phyloP scores from a whole-genome alignment of 2,329 filamentous ascomycete species.

The Diaporthe sp. region DNA sequence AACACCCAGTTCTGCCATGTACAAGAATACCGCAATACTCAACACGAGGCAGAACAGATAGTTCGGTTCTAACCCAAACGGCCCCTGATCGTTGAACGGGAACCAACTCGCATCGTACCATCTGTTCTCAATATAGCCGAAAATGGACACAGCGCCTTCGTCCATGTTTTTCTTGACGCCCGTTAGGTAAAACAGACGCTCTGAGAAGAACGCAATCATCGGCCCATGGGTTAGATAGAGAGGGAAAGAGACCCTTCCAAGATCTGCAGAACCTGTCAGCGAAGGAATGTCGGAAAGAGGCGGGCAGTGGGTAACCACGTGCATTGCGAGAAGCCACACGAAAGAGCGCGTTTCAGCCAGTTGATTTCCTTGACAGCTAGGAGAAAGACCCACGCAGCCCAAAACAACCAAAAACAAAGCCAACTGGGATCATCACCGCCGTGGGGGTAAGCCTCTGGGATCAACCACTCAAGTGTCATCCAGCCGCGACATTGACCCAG shows the following conservation, averaged over 20 bases:
- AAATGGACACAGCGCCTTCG: background rate
- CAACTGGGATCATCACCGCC: conserved; percentile 8
- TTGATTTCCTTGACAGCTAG: conserved; percentile 24
- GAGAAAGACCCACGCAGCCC: conserved; percentile 33
- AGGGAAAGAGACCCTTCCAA: conserved; percentile 23
- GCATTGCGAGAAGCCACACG: conserved; percentile 32
- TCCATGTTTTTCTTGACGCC: conserved; percentile 13
- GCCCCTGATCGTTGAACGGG: conserved; percentile 15
- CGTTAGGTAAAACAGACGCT: conserved; percentile 22
- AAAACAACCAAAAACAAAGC: conserved; percentile 34
- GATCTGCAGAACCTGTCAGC: background rate
- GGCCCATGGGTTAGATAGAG: conserved; percentile 30
- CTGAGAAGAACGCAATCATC: conserved; percentile 21
- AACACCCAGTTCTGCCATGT: conserved; percentile 21
- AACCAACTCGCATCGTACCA: conserved; percentile 29
- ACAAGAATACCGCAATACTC: conserved; percentile 20
- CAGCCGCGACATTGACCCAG: conserved; percentile 26
- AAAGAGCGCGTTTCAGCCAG: conserved; percentile 24
- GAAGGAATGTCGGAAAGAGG: background rate
- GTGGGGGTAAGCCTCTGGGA: conserved; percentile 23
- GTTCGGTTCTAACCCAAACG: conserved; percentile 22
- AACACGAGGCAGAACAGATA: conserved; percentile 20
- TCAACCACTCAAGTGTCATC: conserved; percentile 28
- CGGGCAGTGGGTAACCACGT: background rate
- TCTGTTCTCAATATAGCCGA: background rate